Conservation (phyloP, 1,284 basidiomycete species). For the Trametes versicolor region DNA sequence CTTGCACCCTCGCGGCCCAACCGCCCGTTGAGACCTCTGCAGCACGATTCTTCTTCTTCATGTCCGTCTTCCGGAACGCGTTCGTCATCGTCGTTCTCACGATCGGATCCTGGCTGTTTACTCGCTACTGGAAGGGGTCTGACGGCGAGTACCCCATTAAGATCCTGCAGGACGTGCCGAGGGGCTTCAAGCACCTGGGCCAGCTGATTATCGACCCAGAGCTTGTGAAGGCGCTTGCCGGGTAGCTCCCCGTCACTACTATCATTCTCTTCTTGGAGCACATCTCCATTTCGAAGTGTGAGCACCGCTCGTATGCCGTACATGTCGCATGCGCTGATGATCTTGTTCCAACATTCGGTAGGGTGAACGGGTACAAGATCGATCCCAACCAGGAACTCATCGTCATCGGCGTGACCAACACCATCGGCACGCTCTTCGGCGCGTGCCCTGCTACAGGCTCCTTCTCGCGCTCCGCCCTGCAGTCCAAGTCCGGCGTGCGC, state of each 20-base stretch:
- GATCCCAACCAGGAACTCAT: constrained; percentile 97
- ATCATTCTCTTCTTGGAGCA: constrained; percentile 96
- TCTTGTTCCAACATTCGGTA: constrained; percentile 81
- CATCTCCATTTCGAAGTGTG: constrained; percentile 93
- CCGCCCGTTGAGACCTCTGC: constrained; percentile 24
- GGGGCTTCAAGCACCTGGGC: constrained; percentile 83
- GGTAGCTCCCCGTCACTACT: constrained; percentile 89
- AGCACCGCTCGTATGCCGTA: constrained; percentile 35
- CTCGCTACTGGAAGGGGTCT: constrained; percentile 63
- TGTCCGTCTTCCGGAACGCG: constrained; percentile 85
- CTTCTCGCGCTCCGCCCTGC: constrained; percentile 95
- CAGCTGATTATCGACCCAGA: constrained; percentile 68
- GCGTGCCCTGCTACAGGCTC: constrained; percentile 98
- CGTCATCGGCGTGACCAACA: constrained; percentile 96
- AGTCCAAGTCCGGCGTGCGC: constrained; percentile 96
- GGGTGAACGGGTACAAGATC: constrained; percentile 96
- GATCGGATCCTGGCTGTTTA: constrained; percentile 85
- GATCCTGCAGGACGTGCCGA: constrained; percentile 84
- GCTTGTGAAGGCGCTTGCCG: constrained; percentile 75
- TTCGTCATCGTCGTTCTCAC: constrained; percentile 88
- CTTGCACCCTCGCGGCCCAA: not conserved
- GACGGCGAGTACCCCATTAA: constrained; percentile 84
- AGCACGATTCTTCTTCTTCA: constrained; percentile 85
- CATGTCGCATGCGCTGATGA: constrained; percentile 7
- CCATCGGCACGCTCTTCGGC: constrained; percentile 83